Evolutionary conservation across 495 filamentous ascomycete genomes (phyloP).

Genomic region (Hypoxylon fuscum): DNA sequence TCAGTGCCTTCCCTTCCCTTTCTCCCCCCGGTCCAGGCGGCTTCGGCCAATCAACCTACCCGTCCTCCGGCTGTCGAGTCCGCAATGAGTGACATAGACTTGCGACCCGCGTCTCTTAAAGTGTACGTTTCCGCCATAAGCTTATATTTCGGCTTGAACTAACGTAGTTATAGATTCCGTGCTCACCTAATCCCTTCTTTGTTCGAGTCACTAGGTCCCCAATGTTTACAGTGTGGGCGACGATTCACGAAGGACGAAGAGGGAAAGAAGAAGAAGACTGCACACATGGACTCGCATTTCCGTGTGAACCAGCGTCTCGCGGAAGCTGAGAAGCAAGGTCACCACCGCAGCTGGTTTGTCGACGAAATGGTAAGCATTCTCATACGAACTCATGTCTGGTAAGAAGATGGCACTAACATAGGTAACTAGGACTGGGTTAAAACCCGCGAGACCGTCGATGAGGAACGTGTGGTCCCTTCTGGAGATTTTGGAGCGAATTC

Average conservation of each 20-base stretch:
- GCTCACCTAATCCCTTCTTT: slow-evolving; percentile 74
- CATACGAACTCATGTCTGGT: not conserved
- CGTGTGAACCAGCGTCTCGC: slow-evolving; percentile 87
- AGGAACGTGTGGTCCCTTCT: slow-evolving; percentile 56
- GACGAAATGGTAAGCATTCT: slow-evolving; percentile 80
- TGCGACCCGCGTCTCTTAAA: slow-evolving; percentile 79
- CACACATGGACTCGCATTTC: slow-evolving; percentile 98
- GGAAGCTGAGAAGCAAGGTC: slow-evolving; percentile 80
- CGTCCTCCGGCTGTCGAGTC: slow-evolving; percentile 41
- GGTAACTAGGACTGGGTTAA: slow-evolving; percentile 80
- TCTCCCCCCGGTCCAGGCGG: slow-evolving; percentile 37
- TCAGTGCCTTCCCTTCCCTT: slow-evolving; percentile 46
- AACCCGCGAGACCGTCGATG: slow-evolving; percentile 77
- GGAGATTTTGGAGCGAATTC: slow-evolving; percentile 23
- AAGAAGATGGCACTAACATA: slow-evolving; percentile 30
- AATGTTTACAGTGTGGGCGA: slow-evolving; percentile 90
- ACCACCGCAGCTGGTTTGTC: slow-evolving; percentile 92
- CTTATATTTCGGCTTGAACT: slow-evolving; percentile 20
- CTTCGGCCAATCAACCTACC: slow-evolving; percentile 5
- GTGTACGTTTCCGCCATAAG: slow-evolving; percentile 63
- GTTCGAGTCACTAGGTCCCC: slow-evolving; percentile 80
- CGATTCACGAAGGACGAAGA: slow-evolving; percentile 81
- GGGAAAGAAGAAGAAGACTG: slow-evolving; percentile 84
- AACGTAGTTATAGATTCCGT: slow-evolving; percentile 68
- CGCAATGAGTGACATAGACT: slow-evolving; percentile 67